Conservation (phyloP, 2,329 filamentous ascomycete species). For the Phyllosticta citriasiana region DNA sequence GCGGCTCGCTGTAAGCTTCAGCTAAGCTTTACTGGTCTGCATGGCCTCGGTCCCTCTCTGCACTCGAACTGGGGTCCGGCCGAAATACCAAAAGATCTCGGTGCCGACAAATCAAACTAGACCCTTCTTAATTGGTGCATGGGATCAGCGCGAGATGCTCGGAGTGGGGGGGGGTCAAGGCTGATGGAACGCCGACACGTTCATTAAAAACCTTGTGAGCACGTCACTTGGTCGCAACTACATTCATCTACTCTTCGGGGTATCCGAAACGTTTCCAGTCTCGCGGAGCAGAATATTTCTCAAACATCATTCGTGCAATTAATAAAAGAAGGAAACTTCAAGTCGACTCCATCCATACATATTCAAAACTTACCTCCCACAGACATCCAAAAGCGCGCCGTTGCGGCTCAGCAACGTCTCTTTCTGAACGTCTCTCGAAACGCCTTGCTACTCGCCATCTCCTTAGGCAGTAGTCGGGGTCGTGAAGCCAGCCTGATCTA, state of each 20-base stretch:
- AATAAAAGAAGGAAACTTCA: neutral
- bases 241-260: neutral
- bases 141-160: neutral
- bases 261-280: neutral
- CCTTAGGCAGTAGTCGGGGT: neutral
- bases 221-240: neutral
- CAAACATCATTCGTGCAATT: neutral
- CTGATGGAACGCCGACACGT: neutral
- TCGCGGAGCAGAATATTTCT: neutral
- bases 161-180: neutral
- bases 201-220: neutral
- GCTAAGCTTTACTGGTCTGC: no score
- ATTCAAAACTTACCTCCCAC: neutral
- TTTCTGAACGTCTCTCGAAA: neutral
- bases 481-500: constrained; percentile 33
- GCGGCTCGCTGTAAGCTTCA: no score
- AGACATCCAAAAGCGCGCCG: neutral
- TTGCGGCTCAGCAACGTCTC: neutral
- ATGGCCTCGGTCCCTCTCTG: neutral
- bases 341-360: neutral
- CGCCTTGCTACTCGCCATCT: neutral
- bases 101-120: neutral
- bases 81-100: neutral
- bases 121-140: neutral
- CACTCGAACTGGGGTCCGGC: neutral